Evolutionary conservation across 2,329 filamentous ascomycete genomes (phyloP).

Genomic region (Emergomyces africanus): DNA sequence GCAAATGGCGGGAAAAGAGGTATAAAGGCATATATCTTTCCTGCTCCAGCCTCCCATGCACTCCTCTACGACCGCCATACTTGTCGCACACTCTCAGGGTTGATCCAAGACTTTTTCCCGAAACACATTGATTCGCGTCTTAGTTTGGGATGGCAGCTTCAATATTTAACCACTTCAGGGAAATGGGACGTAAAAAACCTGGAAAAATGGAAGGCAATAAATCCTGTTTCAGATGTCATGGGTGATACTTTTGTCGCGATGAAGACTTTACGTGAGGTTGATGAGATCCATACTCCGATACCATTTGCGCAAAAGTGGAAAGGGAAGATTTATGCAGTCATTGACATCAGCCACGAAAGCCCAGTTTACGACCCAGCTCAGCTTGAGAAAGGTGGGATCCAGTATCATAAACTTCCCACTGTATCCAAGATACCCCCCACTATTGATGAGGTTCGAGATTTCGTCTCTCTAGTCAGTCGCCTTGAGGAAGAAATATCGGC

Average conservation of each 20-base stretch:
- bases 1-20: conserved; percentile 38
- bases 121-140: conserved; percentile 63
- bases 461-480: conserved; percentile 47
- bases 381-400: conserved; percentile 52
- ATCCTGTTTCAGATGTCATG: conserved; percentile 66
- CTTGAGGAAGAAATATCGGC: conserved; percentile 44
- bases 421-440: conserved; percentile 81
- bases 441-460: conserved; percentile 45
- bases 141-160: conserved; percentile 78
- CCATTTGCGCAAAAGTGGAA: conserved; percentile 59
- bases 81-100: conserved; percentile 62
- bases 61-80: conserved; percentile 68
- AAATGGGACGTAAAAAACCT: conserved; percentile 99
- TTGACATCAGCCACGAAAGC: conserved; percentile 84
- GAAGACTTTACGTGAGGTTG: conserved; percentile 85
- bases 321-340: conserved; percentile 55
- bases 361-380: conserved; percentile 75
- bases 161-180: conserved; percentile 73
- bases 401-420: conserved; percentile 78
- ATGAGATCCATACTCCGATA: conserved; percentile 65
- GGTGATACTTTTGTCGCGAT: conserved; percentile 72
- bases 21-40: conserved; percentile 48
- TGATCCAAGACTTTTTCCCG: conserved; percentile 71
- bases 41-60: conserved; percentile 67
- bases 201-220: conserved; percentile 73